These are phyloP conservation scores for Ceratobasidium sp. DNA, from an alignment of 1,284 basidiomycete genomes.

Conservation along the genomic window DNA sequence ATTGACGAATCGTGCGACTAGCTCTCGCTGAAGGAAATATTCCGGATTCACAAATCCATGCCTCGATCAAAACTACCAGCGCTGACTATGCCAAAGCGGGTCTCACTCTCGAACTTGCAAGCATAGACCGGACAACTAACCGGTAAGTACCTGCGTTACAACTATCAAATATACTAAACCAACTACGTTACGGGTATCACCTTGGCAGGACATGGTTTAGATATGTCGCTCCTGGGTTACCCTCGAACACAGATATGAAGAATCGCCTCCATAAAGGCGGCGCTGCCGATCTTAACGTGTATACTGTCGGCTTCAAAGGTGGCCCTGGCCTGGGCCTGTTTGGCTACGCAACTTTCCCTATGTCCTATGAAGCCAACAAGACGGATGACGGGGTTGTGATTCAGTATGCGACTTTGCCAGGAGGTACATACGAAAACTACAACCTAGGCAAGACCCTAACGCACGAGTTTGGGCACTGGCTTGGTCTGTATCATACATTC, in stretches of 20 bases:
- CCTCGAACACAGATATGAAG: constrained; percentile 53
- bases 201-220: constrained; percentile 50
- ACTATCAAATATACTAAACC: not conserved
- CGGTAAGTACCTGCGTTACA: not conserved
- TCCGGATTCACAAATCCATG: constrained; percentile 38
- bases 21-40: constrained; percentile 44
- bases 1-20: not conserved
- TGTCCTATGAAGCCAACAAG: constrained; percentile 43
- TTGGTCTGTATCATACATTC: constrained; percentile 56
- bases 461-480: constrained; percentile 53
- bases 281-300: constrained; percentile 53
- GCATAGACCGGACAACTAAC: constrained; percentile 52
- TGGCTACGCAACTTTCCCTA: constrained; percentile 53
- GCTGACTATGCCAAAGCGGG: constrained; percentile 51
- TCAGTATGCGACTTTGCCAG: constrained; percentile 52
- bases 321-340: constrained; percentile 46
- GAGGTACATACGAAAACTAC: constrained; percentile 52
- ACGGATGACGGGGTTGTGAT: constrained; percentile 52
- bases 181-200: not conserved
- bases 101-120: constrained; percentile 52
- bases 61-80: constrained; percentile 54
- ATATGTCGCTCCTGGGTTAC: constrained; percentile 49
- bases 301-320: constrained; percentile 50
- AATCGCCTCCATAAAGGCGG: constrained; percentile 51
- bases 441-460: constrained; percentile 55